These are phyloP conservation scores for Fusarium foetens DNA, from an alignment of 2,329 filamentous ascomycete genomes.

Conservation along the genomic window DNA sequence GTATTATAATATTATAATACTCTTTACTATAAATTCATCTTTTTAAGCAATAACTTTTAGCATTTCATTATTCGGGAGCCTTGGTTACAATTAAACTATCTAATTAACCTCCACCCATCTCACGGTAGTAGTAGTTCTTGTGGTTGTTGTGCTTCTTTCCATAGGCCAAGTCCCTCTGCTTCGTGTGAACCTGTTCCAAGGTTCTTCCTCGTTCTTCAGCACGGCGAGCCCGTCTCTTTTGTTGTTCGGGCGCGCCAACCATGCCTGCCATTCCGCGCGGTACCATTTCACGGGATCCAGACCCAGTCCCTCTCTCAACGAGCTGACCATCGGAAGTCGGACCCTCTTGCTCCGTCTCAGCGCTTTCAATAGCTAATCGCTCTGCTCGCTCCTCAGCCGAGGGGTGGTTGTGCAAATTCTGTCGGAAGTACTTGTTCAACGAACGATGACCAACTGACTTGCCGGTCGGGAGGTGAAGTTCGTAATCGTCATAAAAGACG, in stretches of 20 bases:
- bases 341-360: slow-evolving; percentile 44
- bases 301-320: slow-evolving; percentile 51
- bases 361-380: slow-evolving; percentile 69
- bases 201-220: slow-evolving; percentile 76
- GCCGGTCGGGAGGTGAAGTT: slow-evolving; percentile 91
- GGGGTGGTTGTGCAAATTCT: slow-evolving; percentile 89
- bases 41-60: background rate
- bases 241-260: slow-evolving; percentile 78
- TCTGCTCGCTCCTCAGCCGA: slow-evolving; percentile 79
- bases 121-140: slow-evolving; percentile 67
- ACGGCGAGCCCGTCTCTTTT: slow-evolving; percentile 74
- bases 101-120: slow-evolving; percentile 56
- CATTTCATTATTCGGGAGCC: too few species aligned
- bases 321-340: slow-evolving; percentile 49
- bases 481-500: slow-evolving; percentile 91
- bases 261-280: slow-evolving; percentile 80
- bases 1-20: too few species aligned
- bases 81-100: background rate
- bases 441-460: slow-evolving; percentile 91
- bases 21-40: too few species aligned
- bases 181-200: slow-evolving; percentile 69
- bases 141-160: slow-evolving; percentile 82
- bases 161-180: slow-evolving; percentile 74
- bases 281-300: slow-evolving; percentile 65
- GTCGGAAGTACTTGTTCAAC: slow-evolving; percentile 86